Conservation (phyloP, 202 grass and related monocot species). For the Tripidium arundinaceum region DNA sequence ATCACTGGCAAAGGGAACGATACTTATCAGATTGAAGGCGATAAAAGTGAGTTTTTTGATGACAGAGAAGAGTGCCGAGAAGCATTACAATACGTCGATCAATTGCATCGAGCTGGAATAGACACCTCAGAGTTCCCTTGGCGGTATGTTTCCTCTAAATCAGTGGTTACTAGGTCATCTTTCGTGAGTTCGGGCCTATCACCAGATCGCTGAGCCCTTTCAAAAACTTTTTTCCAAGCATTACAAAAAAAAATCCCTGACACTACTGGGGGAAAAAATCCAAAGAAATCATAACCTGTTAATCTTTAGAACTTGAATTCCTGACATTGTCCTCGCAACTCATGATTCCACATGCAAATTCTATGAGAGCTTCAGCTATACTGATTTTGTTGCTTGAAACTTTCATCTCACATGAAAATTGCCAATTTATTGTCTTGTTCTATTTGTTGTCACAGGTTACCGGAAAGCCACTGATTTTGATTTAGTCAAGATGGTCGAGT, state of each 20-base stretch:
- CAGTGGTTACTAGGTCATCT: background rate
- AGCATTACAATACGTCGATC: conserved; percentile 83
- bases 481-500: conserved; percentile 7
- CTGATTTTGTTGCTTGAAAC: background rate
- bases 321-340: background rate
- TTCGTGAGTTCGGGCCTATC: background rate
- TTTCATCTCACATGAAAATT: background rate
- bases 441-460: conserved; percentile 61
- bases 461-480: conserved; percentile 87
- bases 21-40: conserved; percentile 74
- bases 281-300: background rate
- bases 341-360: background rate
- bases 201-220: background rate
- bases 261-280: background rate
- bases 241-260: background rate
- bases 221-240: background rate
- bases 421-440: conserved; percentile 15
- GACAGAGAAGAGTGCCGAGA: conserved; percentile 98
- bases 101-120: conserved; percentile 89
- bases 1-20: conserved; percentile 89
- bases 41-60: conserved; percentile 90
- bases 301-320: background rate
- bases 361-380: background rate
- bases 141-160: conserved; percentile 57
- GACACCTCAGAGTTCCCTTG: conserved; percentile 98